Percentiles rank a stretch among this genome's conserved stretches.
Evolutionary conservation across 2,329 filamentous ascomycete species (phyloP).

Genomic region (Neonectria magnoliae): DNA sequence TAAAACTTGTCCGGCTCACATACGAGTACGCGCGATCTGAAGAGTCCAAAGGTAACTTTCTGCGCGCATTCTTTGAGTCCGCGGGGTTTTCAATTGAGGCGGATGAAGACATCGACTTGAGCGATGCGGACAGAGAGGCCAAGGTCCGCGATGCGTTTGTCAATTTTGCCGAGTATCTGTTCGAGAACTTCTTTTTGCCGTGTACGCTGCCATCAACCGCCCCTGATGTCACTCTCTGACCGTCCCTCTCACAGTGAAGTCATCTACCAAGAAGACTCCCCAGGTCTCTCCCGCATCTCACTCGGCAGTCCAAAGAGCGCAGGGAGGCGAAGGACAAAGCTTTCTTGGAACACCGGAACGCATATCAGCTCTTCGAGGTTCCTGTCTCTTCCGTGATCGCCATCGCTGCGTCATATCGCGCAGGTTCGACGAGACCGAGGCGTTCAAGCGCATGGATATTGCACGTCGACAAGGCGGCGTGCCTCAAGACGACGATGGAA

Average conservation of each 20-base stretch:
- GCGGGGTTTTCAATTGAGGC: no score
- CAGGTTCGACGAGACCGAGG: conserved; percentile 15
- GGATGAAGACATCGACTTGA: no score
- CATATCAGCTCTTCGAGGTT: conserved; percentile 9
- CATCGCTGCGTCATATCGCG: conserved; percentile 25
- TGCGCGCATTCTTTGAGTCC: not conserved
- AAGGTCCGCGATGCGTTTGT: no score
- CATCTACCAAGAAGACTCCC: conserved; percentile 24
- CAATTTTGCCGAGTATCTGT: conserved; percentile 3
- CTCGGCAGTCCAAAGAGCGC: conserved; percentile 17
- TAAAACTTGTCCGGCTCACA: not conserved
- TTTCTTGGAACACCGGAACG: conserved; percentile 23
- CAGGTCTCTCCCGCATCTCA: conserved; percentile 18
- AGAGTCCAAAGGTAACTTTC: not conserved
- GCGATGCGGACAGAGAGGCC: no score
- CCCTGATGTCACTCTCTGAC: no score
- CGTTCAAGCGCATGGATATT: not conserved
- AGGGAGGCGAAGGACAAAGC: conserved; percentile 2
- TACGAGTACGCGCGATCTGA: not conserved
- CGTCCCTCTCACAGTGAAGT: conserved; percentile 14
- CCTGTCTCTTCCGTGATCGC: conserved; percentile 22
- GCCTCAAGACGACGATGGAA: conserved; percentile 10
- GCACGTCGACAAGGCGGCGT: not conserved
- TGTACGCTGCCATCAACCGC: no score
- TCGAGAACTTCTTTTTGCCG: conserved; percentile 20